A percentile compares a stretch with the other conserved stretches of the same genome.
Conservation (phyloP, 345 rosid genomes). For the Streptanthus diversifolius region DNA sequence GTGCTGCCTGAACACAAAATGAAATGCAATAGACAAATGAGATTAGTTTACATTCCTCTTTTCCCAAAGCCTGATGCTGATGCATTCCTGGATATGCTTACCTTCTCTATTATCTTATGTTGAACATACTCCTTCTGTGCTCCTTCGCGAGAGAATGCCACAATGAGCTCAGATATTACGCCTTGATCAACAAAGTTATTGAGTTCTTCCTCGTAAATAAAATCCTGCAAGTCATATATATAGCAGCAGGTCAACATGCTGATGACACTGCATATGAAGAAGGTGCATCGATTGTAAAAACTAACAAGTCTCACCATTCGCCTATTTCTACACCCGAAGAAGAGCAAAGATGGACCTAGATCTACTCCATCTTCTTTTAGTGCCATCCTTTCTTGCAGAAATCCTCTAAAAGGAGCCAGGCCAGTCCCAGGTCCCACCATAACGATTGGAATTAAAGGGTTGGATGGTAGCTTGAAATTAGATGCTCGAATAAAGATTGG, state of each 20-base stretch:
- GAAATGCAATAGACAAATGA: not conserved
- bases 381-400: constrained; percentile 79
- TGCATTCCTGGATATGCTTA: constrained; percentile 18
- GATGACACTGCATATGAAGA: not conserved
- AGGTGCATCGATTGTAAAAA: not conserved
- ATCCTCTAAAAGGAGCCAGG: constrained; percentile 73
- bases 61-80: not conserved
- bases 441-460: constrained; percentile 46
- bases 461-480: constrained; percentile 57
- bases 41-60: not conserved
- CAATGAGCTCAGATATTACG: constrained; percentile 67
- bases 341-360: constrained; percentile 70
- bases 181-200: constrained; percentile 60
- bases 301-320: constrained; percentile 48
- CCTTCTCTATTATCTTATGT: constrained; percentile 84
- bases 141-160: constrained; percentile 98
- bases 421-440: constrained; percentile 80
- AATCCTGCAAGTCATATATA: constrained; percentile 37
- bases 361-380: constrained; percentile 70
- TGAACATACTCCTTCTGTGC: constrained; percentile 93
- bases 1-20: constrained; percentile 30
- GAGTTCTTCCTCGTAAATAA: constrained; percentile 86
- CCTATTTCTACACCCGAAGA: constrained; percentile 92
- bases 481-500: constrained; percentile 59
- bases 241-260: not conserved